Conservation (phyloP, 2,329 filamentous ascomycete genomes). For the Talaromyces sp. region DNA sequence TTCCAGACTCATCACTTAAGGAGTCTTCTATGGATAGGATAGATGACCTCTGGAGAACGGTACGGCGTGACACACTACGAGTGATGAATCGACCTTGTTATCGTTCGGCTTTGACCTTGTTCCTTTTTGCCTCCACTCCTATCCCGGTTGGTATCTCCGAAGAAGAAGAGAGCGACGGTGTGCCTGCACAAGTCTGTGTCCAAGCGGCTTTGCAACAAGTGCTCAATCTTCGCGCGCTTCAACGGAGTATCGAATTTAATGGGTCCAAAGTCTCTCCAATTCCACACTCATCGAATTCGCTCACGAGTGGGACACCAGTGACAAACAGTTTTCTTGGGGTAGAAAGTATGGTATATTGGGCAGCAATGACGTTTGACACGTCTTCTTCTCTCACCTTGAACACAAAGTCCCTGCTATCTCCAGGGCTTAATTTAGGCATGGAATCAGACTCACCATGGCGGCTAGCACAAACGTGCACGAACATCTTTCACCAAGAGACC, state of each 20-base stretch:
- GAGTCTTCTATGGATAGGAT: constrained; percentile 15
- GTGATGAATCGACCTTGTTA: constrained; percentile 40
- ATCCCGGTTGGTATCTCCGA: constrained; percentile 37
- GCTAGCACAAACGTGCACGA: constrained; percentile 19
- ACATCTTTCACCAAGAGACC: constrained; percentile 22
- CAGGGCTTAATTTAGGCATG: constrained; percentile 26
- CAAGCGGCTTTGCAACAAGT: constrained; percentile 40
- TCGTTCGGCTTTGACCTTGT: constrained; percentile 36
- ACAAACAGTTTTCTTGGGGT: constrained; percentile 30
- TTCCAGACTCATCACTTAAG: neutral
- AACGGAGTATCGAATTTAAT: constrained; percentile 36
- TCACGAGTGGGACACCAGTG: constrained; percentile 21
- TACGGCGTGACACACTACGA: constrained; percentile 35
- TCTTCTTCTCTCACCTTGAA: constrained; percentile 39
- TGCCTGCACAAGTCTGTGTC: constrained; percentile 36
- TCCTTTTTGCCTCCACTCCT: constrained; percentile 37
- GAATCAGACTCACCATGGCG: constrained; percentile 22
- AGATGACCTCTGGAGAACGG: constrained; percentile 28
- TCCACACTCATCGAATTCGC: constrained; percentile 12
- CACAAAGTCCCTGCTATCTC: constrained; percentile 34
- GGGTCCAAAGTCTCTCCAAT: constrained; percentile 34
- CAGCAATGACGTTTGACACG: constrained; percentile 39
- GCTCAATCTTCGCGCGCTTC: constrained; percentile 34
- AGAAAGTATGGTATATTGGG: constrained; percentile 40
- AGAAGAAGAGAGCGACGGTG: constrained; percentile 37